Evolutionary conservation across 805 yeast species (phyloP), one percentile per base, ranked within the genome.

Genomic region (Blastobotrys terrestris): DNA sequence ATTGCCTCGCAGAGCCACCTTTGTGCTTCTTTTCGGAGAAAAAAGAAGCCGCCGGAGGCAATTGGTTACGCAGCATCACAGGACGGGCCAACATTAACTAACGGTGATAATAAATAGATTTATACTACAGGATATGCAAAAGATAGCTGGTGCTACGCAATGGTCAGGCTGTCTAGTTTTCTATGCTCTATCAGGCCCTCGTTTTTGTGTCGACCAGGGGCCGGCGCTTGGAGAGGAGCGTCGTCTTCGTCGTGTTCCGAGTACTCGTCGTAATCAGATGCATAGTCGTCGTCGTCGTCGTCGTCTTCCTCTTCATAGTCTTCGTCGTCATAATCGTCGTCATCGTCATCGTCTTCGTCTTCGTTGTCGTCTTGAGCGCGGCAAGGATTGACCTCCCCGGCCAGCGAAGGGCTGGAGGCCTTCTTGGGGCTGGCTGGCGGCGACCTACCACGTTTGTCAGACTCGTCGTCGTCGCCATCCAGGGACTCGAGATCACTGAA

Each of bases 221-320:
- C 35, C 35, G 8, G 11, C 11, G 35, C 35, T 26, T 26, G 35
- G 5, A 26, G 35, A 11, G 35, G 35, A 11, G 8, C 11, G 26
- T 53, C 57, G 22, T 57, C 60, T 20, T 49, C 60, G n/a, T 49
- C 55, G 4, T 50, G 57, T 3, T 56, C 61, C 3, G 53, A 55
- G 1, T 52, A 50, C 15, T 55, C 54, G 1, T 45, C 57, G 39
- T 56, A 55, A 2, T 55, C 65, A 19, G 59, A 67, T 22, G 58
- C 63, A 8, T 62, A 66, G 2, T 60, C 67, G 3, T 63, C 68
- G 7, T 61, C 69, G 13, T 64, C 67, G 31, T 64, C 64, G 49
- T 65, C 65, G 11, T 57, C 63, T 21, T 54, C 56, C 42, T 59
- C 71, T 51, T 67, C 67, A 53, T 64, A 67, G 45, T 66, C 59